These are phyloP conservation scores for Salix dunnii DNA, from an alignment of 345 rosid genomes.

Conservation along the genomic window DNA sequence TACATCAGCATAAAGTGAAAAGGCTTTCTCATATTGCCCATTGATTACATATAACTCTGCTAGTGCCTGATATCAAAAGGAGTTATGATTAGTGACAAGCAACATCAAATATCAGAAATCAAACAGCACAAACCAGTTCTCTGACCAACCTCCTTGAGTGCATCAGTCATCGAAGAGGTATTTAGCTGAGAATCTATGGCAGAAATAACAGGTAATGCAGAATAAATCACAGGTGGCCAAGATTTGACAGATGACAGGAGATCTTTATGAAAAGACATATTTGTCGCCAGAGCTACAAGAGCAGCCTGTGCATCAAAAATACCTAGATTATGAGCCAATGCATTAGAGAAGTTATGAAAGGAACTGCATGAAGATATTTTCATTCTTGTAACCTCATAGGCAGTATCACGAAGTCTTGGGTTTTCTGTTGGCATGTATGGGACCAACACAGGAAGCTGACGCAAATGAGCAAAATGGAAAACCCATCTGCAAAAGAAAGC, in stretches of 20 bases:
- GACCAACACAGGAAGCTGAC: constrained; percentile 93
- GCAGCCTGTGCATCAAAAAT: constrained; percentile 60
- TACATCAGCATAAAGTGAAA: constrained; percentile 94
- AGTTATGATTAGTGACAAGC: constrained; percentile 16
- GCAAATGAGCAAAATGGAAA: constrained; percentile 99
- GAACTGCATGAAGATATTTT: background rate
- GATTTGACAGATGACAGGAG: constrained; percentile 86
- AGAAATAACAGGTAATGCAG: constrained; percentile 82
- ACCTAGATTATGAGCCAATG: constrained; percentile 16
- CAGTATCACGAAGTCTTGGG: constrained; percentile 95
- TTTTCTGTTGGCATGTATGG: constrained; percentile 89
- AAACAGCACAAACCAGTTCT: constrained; percentile 4
- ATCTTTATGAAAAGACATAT: constrained; percentile 72
- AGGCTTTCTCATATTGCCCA: constrained; percentile 88
- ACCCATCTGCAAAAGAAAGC: constrained; percentile 74
- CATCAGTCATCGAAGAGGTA: constrained; percentile 90
- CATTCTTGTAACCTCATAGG: constrained; percentile 69
- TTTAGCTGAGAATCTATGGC: constrained; percentile 97
- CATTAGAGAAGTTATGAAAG: background rate
- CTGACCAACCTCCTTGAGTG: constrained; percentile 78
- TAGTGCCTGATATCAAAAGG: constrained; percentile 53
- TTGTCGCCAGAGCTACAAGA: constrained; percentile 96
- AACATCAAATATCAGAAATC: constrained; percentile 19
- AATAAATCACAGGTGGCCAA: constrained; percentile 86
- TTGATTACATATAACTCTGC: constrained; percentile 87